Base-by-base conservation (phyloP, 306 rosid genomes). In the Gleditsia sinensis region DNA sequence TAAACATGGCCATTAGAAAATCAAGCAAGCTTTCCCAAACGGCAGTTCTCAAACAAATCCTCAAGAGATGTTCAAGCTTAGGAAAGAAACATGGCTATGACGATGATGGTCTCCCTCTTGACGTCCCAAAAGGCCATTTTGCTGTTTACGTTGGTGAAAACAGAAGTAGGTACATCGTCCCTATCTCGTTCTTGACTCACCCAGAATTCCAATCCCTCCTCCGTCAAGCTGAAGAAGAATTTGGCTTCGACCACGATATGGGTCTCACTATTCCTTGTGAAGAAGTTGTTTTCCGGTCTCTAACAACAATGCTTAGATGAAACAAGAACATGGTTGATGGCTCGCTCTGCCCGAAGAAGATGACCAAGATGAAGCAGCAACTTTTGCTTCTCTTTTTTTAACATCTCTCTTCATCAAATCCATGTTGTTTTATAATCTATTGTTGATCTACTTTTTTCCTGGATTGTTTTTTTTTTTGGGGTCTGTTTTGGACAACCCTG, bases 181-280 rank as follows among this genome's bases (percentile, higher is more conserved):
- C 98, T 0, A 94, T 94, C 78, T 91, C 97, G 0, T 86, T 91
- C 80, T 61, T 94, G 45, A 83, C 92, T 45, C 95, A 90, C 51
- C 97, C 98, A 0, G 78, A 88, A 76, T 94, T 94, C 49, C 96
- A 90, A 24, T 84, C 87, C 21, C 94, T 94, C 24, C 97, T 94
- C 20, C 84, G 87, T 23, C 94, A 81, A 84, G 97, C 98, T 0
- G 98, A 94, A 66, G 98, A 94, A 67, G 98, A 94, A 51, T 94
- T 90, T 30, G 98, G 98, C 0, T 94, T 91, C 30, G 91, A 88
- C 69, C 98, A 91, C 50, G 96, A 94, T 5, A 88, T 91, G 98
- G 98, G 98, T 9, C 89, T 92, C 78, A 88, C 96, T 0, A 91
- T 94, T 75, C 98, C 98, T 54, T 94, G 98, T 37, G 95, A 91